A percentile compares a stretch with the other conserved stretches of the same genome.
Conservation (phyloP, 2,329 filamentous ascomycete species). For the Didymellaceae sp. region DNA sequence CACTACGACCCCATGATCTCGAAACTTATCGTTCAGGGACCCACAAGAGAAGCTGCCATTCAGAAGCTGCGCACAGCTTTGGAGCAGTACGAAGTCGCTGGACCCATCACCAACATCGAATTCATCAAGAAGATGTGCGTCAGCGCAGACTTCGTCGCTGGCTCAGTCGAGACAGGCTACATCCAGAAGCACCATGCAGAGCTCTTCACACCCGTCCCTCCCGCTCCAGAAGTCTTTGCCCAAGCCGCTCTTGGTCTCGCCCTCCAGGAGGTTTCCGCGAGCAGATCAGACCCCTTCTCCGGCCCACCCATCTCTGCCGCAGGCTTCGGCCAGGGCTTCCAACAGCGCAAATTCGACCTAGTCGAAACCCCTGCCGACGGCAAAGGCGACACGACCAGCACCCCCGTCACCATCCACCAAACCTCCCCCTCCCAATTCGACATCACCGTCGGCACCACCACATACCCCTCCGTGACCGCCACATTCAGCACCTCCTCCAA, state of each 20-base stretch:
- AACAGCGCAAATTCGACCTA: slow-evolving; percentile 68
- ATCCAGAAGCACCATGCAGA: slow-evolving; percentile 86
- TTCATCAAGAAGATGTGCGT: slow-evolving; percentile 89
- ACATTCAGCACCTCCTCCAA: slow-evolving; percentile 53
- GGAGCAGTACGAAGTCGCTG: slow-evolving; percentile 89
- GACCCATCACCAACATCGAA: slow-evolving; percentile 93
- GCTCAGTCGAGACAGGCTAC: slow-evolving; percentile 94
- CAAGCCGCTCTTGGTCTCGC: slow-evolving; percentile 85
- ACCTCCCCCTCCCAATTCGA: slow-evolving; percentile 59
- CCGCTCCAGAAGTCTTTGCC: slow-evolving; percentile 76
- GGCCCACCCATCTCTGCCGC: slow-evolving; percentile 45
- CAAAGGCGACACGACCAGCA: slow-evolving; percentile 47
- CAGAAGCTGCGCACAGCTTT: slow-evolving; percentile 81
- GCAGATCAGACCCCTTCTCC: slow-evolving; percentile 51
- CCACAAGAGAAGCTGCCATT: slow-evolving; percentile 79
- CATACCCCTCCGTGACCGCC: slow-evolving; percentile 55
- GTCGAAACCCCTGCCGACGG: slow-evolving; percentile 55
- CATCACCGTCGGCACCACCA: slow-evolving; percentile 52
- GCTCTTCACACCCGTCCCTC: slow-evolving; percentile 70
- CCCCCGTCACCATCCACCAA: slow-evolving; percentile 60
- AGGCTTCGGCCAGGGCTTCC: slow-evolving; percentile 66
- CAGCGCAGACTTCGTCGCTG: slow-evolving; percentile 80
- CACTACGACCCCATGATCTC: slow-evolving; percentile 99
- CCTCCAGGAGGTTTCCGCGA: slow-evolving; percentile 50
- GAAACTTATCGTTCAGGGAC: slow-evolving; percentile 90